These are phyloP conservation scores for Aureobasidium subglaciale DNA, from an alignment of 2,329 filamentous ascomycete genomes.

Conservation along the genomic window DNA sequence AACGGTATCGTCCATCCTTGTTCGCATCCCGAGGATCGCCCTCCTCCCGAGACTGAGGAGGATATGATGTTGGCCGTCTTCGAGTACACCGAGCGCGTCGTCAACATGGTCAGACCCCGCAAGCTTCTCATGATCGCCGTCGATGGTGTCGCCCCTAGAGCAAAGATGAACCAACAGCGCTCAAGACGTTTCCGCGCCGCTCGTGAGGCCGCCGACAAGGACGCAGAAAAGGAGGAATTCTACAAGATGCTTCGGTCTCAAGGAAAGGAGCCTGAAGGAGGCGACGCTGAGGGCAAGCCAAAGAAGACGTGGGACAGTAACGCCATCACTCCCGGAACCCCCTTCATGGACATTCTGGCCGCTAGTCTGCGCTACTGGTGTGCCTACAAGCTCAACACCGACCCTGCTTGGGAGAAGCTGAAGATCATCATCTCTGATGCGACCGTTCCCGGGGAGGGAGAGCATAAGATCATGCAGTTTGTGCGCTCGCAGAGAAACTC, in stretches of 20 bases:
- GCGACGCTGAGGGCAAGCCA: constrained; percentile 48
- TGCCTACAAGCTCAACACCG: constrained; percentile 93
- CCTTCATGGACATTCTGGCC: constrained; percentile 96
- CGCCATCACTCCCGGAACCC: constrained; percentile 89
- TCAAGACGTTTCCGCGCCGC: constrained; percentile 91
- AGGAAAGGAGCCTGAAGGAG: constrained; percentile 35
- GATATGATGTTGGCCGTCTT: constrained; percentile 99
- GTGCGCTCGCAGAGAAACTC: constrained; percentile 87
- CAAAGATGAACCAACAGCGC: constrained; percentile 99
- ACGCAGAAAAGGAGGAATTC: constrained; percentile 82
- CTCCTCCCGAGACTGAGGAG: constrained; percentile 85
- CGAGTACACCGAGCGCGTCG: constrained; percentile 95
- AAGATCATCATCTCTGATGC: constrained; percentile 99
- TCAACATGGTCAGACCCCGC: constrained; percentile 95
- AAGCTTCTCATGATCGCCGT: constrained; percentile 97
- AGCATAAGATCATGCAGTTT: constrained; percentile 99
- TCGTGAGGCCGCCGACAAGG: constrained; percentile 90
- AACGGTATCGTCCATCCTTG: constrained; percentile 99
- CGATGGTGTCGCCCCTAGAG: constrained; percentile 92
- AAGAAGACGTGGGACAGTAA: constrained; percentile 92
- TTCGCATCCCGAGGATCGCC: constrained; percentile 90
- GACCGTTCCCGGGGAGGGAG: constrained; percentile 93
- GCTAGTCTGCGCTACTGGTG: constrained; percentile 91
- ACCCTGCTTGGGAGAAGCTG: constrained; percentile 89
- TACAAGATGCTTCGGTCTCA: constrained; percentile 72